Conservation (phyloP, 352 stramenopile genomes). For the Pythium periplocum region DNA sequence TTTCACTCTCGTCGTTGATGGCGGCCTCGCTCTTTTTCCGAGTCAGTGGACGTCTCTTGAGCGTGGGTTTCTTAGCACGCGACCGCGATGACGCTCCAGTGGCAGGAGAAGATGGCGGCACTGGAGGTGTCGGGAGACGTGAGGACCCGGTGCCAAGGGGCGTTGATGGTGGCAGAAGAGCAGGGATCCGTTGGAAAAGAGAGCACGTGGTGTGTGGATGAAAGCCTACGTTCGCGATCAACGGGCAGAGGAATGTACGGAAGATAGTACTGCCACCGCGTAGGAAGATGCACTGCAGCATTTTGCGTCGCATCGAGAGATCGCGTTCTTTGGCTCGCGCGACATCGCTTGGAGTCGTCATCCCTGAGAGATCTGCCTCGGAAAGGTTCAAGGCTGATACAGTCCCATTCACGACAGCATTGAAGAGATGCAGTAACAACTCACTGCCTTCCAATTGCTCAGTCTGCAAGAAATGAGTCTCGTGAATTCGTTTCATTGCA, state of each 20-base stretch:
- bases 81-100: too few species aligned
- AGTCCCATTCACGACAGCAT: conserved; percentile 32
- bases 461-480: conserved; percentile 21
- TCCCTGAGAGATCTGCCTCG: conserved; percentile 6
- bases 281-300: conserved; percentile 54
- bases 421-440: conserved; percentile 40
- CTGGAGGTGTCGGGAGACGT: too few species aligned
- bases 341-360: conserved; percentile 19
- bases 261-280: conserved; percentile 40
- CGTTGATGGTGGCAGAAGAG: neutral
- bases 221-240: conserved; percentile 40
- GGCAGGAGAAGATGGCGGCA: too few species aligned
- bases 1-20: too few species aligned
- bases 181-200: neutral
- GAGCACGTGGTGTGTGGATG: conserved; percentile 22
- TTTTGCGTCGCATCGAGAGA: conserved; percentile 31
- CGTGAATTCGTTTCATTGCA: too few species aligned
- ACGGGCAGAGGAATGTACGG: conserved; percentile 30
- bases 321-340: conserved; percentile 27
- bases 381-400: conserved; percentile 37
- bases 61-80: too few species aligned
- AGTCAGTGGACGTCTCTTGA: too few species aligned
- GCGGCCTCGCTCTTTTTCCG: too few species aligned
- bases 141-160: too few species aligned
- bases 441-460: conserved; percentile 48